These are phyloP conservation scores for Catharanthus roseus DNA, from an alignment of 257 asterid genomes.

Conservation along the genomic window DNA sequence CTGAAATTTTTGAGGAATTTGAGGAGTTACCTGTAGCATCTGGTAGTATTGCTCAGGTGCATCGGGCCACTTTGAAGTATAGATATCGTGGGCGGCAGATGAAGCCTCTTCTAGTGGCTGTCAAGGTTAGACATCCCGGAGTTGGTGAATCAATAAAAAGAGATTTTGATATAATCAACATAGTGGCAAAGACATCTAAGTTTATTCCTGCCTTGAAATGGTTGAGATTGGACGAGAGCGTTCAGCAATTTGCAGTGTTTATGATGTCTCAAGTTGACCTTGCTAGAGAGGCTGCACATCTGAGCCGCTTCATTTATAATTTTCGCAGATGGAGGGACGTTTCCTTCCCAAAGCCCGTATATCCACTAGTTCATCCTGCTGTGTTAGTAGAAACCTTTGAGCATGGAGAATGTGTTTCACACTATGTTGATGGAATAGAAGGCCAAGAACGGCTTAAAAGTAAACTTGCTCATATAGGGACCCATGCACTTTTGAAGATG, in stretches of 20 bases:
- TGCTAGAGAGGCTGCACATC: slow-evolving; percentile 84
- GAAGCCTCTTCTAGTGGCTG: slow-evolving; percentile 71
- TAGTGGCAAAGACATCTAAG: slow-evolving; percentile 60
- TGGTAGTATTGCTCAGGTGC: slow-evolving; percentile 89
- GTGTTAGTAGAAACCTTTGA: slow-evolving; percentile 90
- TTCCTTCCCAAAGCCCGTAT: slow-evolving; percentile 85
- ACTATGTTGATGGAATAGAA: slow-evolving; percentile 54
- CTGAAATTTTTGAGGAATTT: slow-evolving; percentile 71
- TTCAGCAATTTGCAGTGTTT: slow-evolving; percentile 76
- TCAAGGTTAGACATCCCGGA: slow-evolving; percentile 88
- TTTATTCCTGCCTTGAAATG: slow-evolving; percentile 62
- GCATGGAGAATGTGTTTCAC: slow-evolving; percentile 75
- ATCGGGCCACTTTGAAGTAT: slow-evolving; percentile 62
- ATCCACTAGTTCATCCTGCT: slow-evolving; percentile 88
- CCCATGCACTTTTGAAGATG: slow-evolving; percentile 75
- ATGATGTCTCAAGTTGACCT: slow-evolving; percentile 94
- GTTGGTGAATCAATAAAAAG: slow-evolving; percentile 86
- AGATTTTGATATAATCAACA: slow-evolving; percentile 73
- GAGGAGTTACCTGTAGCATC: slow-evolving; percentile 88
- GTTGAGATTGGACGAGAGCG: slow-evolving; percentile 88
- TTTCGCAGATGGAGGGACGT: slow-evolving; percentile 84
- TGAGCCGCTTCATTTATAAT: slow-evolving; percentile 81
- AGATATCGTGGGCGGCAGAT: slow-evolving; percentile 49
- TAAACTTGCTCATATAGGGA: slow-evolving; percentile 81
- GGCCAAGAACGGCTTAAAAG: slow-evolving; percentile 69